phyloP scores from a whole-genome alignment of 257 asterid species.

The Solanum verrucosum region DNA sequence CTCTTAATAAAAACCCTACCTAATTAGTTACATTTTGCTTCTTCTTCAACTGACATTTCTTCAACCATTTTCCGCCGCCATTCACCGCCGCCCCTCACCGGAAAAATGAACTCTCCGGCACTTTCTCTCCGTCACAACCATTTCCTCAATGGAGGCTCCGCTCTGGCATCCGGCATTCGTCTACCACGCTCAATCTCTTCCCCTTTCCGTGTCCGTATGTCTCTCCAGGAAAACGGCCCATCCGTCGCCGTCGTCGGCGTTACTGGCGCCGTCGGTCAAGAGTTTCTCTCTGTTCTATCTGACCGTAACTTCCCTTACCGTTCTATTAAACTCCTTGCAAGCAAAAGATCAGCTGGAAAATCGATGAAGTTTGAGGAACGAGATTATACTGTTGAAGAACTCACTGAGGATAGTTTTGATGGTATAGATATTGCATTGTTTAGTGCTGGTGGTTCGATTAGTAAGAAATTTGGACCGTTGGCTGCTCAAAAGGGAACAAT shows the following conservation, averaged over 20 bases:
- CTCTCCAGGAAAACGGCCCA: conserved; percentile 76
- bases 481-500: conserved; percentile 67
- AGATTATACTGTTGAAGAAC: conserved; percentile 45
- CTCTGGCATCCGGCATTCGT: conserved; percentile 2
- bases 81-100: conserved; percentile 12
- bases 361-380: conserved; percentile 33
- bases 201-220: conserved; percentile 48
- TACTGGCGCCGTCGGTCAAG: conserved; percentile 95
- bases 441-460: conserved; percentile 90
- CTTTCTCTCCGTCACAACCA: conserved; percentile 34
- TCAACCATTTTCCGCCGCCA: not conserved
- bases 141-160: conserved; percentile 5
- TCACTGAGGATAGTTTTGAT: conserved; percentile 54
- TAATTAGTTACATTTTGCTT: not conserved
- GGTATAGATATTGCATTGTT: conserved; percentile 77
- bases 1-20: not conserved
- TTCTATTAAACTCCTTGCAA: conserved; percentile 81
- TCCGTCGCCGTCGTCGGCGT: conserved; percentile 89
- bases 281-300: conserved; percentile 79
- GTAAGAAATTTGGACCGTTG: conserved; percentile 76
- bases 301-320: conserved; percentile 82
- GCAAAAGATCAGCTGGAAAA: conserved; percentile 79
- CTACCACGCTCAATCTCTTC: conserved; percentile 3
- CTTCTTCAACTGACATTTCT: not conserved
- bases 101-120: conserved; percentile 35